Base-by-base conservation (phyloP, 345 rosid species). In the Populus tremula region DNA sequence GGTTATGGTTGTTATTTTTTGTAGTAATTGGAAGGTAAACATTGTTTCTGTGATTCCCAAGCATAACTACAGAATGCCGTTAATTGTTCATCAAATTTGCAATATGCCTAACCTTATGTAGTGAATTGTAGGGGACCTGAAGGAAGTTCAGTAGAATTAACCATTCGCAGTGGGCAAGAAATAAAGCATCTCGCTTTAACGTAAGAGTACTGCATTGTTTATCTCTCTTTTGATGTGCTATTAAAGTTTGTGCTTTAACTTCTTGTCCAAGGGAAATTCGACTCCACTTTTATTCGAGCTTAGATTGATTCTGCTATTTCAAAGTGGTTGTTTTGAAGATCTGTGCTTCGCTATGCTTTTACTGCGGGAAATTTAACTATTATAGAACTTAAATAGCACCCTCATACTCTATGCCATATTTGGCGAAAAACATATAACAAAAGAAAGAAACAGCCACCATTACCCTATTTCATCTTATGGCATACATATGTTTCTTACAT, bases 91-190 rank as follows among this genome's bases (percentile, higher is more conserved):
- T 71, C 65, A 31, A 71, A 47, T 64, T 41, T 14, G 0, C 35
- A 56, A 71, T 74, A 33, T 69, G 27, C 27, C 66, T 71, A 82
- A 79, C 33, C 68, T 80, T 73, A 41, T 76, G 45, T 71, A 31
- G 49, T 69, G 23, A 47, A 86, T 75, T 87, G 72, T 79, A 95
- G 99, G 93, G 99, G 99, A 77, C 91, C 94, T 72, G 98, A 93
- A 81, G 98, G 99, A 80, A 95, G 97, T 78, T 78, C 83, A 49
- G 99, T 95, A 77, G 91, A 93, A 79, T 75, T 95, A 81, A 91
- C 89, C 9, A 73, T 93, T 76, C 89, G 80, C 64, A 91, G 96
- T 81, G 94, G 99, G 84, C 82, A 90, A 69, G 91, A 93, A 78
- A 84, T 85, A 75, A 92, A 88, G 87, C 81, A 88, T 68, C 83